Conservation (phyloP, 352 stramenopile species). For the Phytophthora cryptogea region DNA sequence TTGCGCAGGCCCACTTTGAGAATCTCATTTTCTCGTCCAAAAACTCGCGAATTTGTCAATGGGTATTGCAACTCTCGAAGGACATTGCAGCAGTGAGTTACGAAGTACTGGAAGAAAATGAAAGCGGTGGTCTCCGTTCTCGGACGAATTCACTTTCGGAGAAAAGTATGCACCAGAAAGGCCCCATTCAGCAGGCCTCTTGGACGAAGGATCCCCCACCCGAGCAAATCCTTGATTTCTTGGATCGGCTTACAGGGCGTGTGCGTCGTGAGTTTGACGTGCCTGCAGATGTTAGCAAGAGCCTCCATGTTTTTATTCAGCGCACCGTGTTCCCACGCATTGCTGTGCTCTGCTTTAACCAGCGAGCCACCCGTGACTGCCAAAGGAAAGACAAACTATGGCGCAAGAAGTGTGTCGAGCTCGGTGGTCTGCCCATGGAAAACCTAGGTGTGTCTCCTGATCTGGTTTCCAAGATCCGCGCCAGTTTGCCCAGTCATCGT, state of each 20-base stretch:
- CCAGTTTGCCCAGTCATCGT: constrained; percentile 52
- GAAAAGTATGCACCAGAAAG: constrained; percentile 7
- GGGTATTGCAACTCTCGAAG: constrained; percentile 64
- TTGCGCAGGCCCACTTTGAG: constrained; percentile 86
- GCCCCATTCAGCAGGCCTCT: constrained; percentile 30
- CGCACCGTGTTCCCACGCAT: constrained; percentile 78
- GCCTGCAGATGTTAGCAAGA: constrained; percentile 75
- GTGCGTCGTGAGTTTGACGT: constrained; percentile 83
- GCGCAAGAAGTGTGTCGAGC: constrained; percentile 70
- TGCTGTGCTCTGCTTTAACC: constrained; percentile 74
- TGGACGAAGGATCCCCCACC: constrained; percentile 71
- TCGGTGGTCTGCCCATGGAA: constrained; percentile 71
- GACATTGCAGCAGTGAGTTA: constrained; percentile 63
- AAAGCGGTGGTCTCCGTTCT: constrained; percentile 16
- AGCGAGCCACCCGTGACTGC: constrained; percentile 67
- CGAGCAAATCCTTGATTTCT: constrained; percentile 80
- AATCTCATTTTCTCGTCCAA: constrained; percentile 79
- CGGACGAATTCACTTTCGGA: constrained; percentile 16
- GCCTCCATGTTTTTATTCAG: constrained; percentile 76
- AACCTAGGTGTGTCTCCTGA: constrained; percentile 57
- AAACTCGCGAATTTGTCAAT: constrained; percentile 74
- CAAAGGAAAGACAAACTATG: constrained; percentile 86
- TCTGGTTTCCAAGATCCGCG: constrained; percentile 67
- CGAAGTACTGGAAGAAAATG: constrained; percentile 61
- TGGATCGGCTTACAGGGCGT: constrained; percentile 63